phyloP scores from a whole-genome alignment of 169 alveolate species.

The Prorocentrum cordatum region DNA sequence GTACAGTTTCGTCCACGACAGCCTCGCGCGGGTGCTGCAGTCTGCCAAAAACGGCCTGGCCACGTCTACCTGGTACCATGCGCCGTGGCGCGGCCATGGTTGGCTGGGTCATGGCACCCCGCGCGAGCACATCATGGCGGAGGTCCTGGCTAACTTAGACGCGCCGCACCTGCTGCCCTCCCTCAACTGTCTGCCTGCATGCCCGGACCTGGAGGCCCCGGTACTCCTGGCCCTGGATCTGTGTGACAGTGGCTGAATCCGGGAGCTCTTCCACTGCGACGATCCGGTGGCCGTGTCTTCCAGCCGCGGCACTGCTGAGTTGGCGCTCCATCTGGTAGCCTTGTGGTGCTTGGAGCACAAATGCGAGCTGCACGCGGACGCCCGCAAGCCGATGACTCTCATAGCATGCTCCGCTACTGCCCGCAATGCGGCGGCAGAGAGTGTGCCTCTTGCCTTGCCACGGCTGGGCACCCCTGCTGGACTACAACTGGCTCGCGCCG shows the following conservation, averaged over 20 bases:
- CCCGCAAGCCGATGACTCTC: background rate
- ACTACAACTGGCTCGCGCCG: background rate
- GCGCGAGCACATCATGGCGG: no score
- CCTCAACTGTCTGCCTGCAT: background rate
- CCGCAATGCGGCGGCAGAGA: no score
- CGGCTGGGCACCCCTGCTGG: background rate
- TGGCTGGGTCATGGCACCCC: background rate
- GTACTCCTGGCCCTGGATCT: background rate
- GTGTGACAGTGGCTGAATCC: background rate
- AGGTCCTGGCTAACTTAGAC: no score
- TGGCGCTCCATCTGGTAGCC: background rate
- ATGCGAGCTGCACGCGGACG: background rate
- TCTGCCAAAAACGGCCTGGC: background rate
- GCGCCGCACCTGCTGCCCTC: background rate
- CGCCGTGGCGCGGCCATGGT: background rate
- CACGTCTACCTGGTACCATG: background rate
- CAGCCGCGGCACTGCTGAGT: background rate
- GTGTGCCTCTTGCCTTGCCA: background rate
- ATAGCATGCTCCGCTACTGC: no score
- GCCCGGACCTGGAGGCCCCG: background rate
- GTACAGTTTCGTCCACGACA: background rate
- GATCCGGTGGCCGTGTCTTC: background rate
- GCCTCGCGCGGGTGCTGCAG: background rate
- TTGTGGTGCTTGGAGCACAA: background rate
- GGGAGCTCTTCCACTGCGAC: background rate